phyloP scores from a whole-genome alignment of 75 land plant genomes.

The Sequoiadendron giganteum region DNA sequence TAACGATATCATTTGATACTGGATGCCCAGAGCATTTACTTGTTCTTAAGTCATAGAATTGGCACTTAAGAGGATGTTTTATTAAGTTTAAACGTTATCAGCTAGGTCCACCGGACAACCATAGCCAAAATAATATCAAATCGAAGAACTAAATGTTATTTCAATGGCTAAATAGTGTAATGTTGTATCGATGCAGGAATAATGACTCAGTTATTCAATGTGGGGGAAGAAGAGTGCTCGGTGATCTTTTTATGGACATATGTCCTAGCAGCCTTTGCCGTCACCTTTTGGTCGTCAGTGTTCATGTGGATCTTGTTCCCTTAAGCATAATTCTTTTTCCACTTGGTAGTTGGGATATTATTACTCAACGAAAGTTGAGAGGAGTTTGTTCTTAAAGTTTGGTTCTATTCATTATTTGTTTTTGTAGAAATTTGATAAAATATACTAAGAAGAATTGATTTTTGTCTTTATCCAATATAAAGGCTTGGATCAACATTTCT shows the following conservation, averaged over 20 bases:
- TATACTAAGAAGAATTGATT: neutral
- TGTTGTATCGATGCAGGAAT: conserved; percentile 34
- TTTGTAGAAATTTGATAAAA: neutral
- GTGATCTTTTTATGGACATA: conserved; percentile 61
- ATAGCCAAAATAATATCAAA: too few species aligned
- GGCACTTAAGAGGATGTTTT: too few species aligned
- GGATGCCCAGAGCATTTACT: neutral
- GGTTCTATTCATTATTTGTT: neutral
- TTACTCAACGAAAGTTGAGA: neutral
- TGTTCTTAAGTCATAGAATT: neutral
- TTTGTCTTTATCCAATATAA: too few species aligned
- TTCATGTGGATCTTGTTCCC: conserved; percentile 46
- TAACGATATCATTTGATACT: neutral
- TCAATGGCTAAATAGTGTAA: neutral
- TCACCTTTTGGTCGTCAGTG: conserved; percentile 48
- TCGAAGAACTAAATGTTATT: neutral
- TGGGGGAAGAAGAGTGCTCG: conserved; percentile 48
- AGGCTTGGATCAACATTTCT: too few species aligned
- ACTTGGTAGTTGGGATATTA: neutral
- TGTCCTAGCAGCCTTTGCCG: conserved; percentile 31
- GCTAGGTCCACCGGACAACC: neutral
- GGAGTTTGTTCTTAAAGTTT: neutral
- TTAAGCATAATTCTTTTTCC: neutral
- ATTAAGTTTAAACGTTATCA: neutral
- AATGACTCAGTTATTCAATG: conserved; percentile 45